Evolutionary conservation across 2,329 filamentous ascomycete species (phyloP).

Genomic region (Cladosporium colombiae): DNA sequence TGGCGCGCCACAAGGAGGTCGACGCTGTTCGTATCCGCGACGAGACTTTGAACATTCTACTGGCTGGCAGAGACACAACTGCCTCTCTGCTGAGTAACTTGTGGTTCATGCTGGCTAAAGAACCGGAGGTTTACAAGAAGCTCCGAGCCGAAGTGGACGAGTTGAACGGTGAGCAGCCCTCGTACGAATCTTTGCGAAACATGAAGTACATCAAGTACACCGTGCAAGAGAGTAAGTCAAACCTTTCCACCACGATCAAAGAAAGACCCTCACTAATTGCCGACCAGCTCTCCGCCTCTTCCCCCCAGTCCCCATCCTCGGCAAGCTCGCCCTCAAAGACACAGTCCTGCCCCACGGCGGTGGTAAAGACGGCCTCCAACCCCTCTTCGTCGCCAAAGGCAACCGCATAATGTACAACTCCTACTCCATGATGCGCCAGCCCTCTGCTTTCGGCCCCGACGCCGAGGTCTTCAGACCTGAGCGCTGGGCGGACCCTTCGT

Average conservation of each 20-base stretch:
- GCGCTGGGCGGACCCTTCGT: constrained; percentile 27
- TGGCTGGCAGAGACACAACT: constrained; percentile 56
- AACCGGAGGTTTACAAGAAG: constrained; percentile 28
- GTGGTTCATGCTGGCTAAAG: constrained; percentile 35
- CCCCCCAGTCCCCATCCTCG: constrained; percentile 74
- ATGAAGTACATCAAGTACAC: constrained; percentile 52
- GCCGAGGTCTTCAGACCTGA: constrained; percentile 37
- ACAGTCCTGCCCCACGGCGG: constrained; percentile 69
- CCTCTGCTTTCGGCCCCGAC: constrained; percentile 33
- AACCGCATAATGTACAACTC: constrained; percentile 30
- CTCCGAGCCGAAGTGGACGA: constrained; percentile 28
- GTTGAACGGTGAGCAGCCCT: constrained; percentile 44
- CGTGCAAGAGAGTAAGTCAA: constrained; percentile 56
- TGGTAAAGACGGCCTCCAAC: constrained; percentile 51
- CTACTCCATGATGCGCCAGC: constrained; percentile 33
- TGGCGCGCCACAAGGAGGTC: constrained; percentile 50
- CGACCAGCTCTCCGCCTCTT: constrained; percentile 62
- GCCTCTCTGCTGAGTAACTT: constrained; percentile 47
- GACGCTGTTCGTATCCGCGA: constrained; percentile 43
- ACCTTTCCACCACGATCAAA: background rate
- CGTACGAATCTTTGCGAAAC: constrained; percentile 26
- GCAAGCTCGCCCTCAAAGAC: constrained; percentile 69
- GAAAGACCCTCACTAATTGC: background rate
- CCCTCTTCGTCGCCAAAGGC: constrained; percentile 48
- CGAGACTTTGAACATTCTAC: constrained; percentile 51